Evolutionary conservation across 306 rosid genomes (phyloP), one percentile per base, ranked within the genome.

Genomic region (Crataegus laevigata): DNA sequence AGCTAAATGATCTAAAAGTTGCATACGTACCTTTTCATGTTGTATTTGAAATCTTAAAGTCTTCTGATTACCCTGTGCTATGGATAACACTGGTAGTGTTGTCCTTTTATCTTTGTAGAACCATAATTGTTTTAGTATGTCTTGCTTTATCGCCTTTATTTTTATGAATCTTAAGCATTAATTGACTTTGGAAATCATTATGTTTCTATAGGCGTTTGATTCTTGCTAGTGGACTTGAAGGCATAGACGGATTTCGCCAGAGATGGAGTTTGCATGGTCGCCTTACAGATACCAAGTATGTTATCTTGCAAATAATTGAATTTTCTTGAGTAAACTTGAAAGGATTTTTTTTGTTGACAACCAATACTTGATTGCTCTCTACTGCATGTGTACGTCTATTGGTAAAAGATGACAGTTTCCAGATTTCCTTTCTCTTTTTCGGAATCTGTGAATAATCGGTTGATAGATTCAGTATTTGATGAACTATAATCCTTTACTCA

Each of bases 231-330:
- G 98, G 97, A 72, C 50, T 84, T 28, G 90, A 87, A 81, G 97
- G 98, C 75, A 75, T 90, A 24, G 97, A 91, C 40, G 96, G 97
- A 75, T 91, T 94, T 79, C 93, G 93, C 80, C 91, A 91, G 81
- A 82, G 96, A 72, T 94, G 97, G 98, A 90, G 97, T 82, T 89
- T 90, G 75, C 97, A 90, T 24, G 98, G 97, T 78, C 92, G 93
- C 73, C 91, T 91, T 78, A 83, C 91, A 19, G 96, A 91, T 75
- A 78, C 97, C 82, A 90, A 88, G 97, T 94, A 90, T 75, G 66
- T 62, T 66, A 77, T 73, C 58, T 65, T 68, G 62, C 81, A 59
- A 63, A 54, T 30, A 69, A 66, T 71, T 79, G 50, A 75, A 62
- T 64, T 85, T 73, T 73, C 59, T 34, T 63, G 68, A 74, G 71